Evolutionary conservation across 2,329 filamentous ascomycete species (phyloP).

Genomic region (Talaromyces sp.): DNA sequence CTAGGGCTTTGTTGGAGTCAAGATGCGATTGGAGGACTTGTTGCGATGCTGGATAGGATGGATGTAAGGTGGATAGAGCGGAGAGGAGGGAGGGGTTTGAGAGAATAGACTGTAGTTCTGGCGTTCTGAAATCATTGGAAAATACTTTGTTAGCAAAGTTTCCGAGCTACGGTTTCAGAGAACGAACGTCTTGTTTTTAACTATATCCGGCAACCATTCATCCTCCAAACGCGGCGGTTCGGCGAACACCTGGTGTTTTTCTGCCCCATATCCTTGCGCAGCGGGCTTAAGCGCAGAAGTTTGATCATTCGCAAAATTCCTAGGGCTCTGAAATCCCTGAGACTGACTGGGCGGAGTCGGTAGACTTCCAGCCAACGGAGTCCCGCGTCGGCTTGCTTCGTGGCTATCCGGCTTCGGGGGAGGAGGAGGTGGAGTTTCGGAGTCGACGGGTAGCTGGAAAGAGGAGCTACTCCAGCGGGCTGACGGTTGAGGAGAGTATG

Average conservation of each 20-base stretch:
- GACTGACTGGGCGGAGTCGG: conserved; percentile 41
- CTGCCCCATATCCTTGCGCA: not conserved
- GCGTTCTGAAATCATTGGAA: conserved; percentile 25
- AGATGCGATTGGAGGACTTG: conserved; percentile 63
- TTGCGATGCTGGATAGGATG: conserved; percentile 65
- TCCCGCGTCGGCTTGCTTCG: conserved; percentile 64
- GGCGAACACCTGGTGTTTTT: conserved; percentile 16
- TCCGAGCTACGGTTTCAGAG: not conserved
- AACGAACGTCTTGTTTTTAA: conserved; percentile 77
- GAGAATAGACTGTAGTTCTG: conserved; percentile 71
- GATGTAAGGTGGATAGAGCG: conserved; percentile 73
- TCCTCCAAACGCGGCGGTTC: conserved; percentile 52
- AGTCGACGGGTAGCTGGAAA: conserved; percentile 36
- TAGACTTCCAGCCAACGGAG: conserved; percentile 49
- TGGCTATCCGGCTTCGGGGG: conserved; percentile 70
- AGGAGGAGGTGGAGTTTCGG: conserved; percentile 62
- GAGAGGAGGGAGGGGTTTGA: conserved; percentile 65
- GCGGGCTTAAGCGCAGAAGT: not conserved
- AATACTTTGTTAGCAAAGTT: not conserved
- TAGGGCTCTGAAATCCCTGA: conserved; percentile 2
- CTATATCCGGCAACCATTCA: conserved; percentile 68
- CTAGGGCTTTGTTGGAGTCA: conserved; percentile 67
- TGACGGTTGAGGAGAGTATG: conserved; percentile 26
- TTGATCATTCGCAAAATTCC: not conserved
- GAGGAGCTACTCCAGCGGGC: conserved; percentile 23